phyloP scores from a whole-genome alignment of 352 stramenopile species.

The Globisporangium nodosum region DNA sequence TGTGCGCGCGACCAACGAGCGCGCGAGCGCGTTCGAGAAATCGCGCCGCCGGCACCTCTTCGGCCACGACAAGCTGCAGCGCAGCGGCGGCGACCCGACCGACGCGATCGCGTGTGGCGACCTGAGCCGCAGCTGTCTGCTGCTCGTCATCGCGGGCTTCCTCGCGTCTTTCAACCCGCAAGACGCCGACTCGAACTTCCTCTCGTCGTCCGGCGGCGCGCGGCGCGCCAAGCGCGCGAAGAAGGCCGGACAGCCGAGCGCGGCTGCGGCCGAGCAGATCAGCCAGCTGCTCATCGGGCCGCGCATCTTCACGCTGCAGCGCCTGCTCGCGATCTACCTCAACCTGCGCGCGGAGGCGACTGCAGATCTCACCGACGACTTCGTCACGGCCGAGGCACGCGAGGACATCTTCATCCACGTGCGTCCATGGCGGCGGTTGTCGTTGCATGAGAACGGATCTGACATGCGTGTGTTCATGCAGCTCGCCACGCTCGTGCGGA shows the following conservation, averaged over 20 bases:
- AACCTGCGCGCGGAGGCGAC: constrained; percentile 54
- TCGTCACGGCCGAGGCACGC: constrained; percentile 28
- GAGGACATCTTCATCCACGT: constrained; percentile 80
- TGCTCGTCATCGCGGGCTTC: constrained; percentile 69
- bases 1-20: constrained; percentile 26
- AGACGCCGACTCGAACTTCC: constrained; percentile 62
- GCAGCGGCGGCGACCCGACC: constrained; percentile 17
- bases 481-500: constrained; percentile 67
- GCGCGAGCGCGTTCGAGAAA: constrained; percentile 37
- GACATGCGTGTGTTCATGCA: constrained; percentile 13
- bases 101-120: constrained; percentile 55
- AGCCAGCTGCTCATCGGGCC: constrained; percentile 63
- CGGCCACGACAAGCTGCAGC: constrained; percentile 47
- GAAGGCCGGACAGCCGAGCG: constrained; percentile 31
- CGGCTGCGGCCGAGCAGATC: constrained; percentile 29
- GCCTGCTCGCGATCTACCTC: constrained; percentile 72
- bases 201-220: constrained; percentile 49
- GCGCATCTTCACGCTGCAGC: constrained; percentile 67
- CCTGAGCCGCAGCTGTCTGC: constrained; percentile 56
- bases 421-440: constrained; percentile 10
- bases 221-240: constrained; percentile 44
- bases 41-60: constrained; percentile 55
- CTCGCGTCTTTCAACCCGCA: constrained; percentile 80
- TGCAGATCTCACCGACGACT: constrained; percentile 17
- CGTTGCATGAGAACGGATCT: not conserved